Evolutionary conservation across 2,329 filamentous ascomycete species (phyloP).

Genomic region (Colletotrichum nymphaeae): DNA sequence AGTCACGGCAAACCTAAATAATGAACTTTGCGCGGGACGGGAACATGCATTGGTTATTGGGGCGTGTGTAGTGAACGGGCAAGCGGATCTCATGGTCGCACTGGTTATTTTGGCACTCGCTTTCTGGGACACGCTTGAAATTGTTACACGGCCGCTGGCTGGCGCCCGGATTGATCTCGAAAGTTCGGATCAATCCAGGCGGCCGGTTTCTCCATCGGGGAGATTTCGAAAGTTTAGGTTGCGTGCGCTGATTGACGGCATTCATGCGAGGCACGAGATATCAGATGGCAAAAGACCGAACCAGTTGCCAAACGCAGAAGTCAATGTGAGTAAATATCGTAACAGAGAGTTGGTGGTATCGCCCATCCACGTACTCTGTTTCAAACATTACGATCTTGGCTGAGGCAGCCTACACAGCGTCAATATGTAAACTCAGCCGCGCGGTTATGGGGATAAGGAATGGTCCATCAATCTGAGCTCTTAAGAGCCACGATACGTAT

Average conservation of each 20-base stretch:
- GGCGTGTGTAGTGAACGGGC: neutral
- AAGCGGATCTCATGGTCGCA: neutral
- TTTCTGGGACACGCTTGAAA: constrained; percentile 5
- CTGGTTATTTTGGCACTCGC: neutral
- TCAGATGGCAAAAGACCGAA: neutral
- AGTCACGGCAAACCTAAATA: neutral
- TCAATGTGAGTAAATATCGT: neutral
- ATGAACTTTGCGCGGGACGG: neutral
- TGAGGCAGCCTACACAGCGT: neutral
- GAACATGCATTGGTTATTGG: neutral
- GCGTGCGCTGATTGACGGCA: neutral
- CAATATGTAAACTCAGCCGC: neutral
- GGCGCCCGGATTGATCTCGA: neutral
- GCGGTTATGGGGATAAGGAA: neutral
- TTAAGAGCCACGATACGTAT: neutral
- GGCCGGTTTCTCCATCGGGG: too few relatives aligned
- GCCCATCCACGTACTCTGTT: neutral
- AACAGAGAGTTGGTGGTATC: neutral
- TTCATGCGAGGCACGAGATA: neutral
- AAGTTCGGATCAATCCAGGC: neutral
- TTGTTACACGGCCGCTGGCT: neutral
- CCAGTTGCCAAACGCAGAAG: neutral
- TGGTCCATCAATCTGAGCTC: neutral
- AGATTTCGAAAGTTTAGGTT: neutral
- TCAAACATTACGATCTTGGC: neutral